phyloP scores from a whole-genome alignment of 2,329 filamentous ascomycete genomes.

The Paecilomyces sp. region DNA sequence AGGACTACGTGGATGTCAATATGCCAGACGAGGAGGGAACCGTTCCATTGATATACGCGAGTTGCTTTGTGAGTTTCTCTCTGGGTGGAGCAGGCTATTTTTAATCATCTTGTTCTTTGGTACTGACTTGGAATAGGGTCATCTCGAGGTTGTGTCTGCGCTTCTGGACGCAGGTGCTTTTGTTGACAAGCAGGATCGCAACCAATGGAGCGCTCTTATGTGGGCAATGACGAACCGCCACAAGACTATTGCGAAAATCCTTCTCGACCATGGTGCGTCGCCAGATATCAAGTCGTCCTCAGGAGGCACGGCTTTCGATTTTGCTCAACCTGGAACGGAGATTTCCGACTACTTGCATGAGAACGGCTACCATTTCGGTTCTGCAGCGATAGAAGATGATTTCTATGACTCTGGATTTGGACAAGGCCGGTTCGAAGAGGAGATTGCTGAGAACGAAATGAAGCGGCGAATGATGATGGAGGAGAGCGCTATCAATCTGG shows the following conservation, averaged over 20 bases:
- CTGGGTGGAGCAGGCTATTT: background rate
- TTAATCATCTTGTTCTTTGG: background rate
- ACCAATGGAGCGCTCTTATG: conserved; percentile 97
- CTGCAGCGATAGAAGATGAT: conserved; percentile 55
- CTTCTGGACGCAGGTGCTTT: conserved; percentile 79
- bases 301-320: conserved; percentile 90
- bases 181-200: conserved; percentile 89
- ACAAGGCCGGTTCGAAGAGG: conserved; percentile 91
- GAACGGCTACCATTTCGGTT: conserved; percentile 68
- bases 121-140: conserved; percentile 52
- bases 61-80: conserved; percentile 73
- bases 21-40: conserved; percentile 89
- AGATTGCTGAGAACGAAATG: conserved; percentile 94
- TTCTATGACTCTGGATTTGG: conserved; percentile 91
- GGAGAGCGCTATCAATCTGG: conserved; percentile 93
- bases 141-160: conserved; percentile 78
- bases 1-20: conserved; percentile 74
- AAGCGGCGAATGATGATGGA: conserved; percentile 93
- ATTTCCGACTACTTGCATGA: conserved; percentile 94
- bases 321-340: conserved; percentile 89
- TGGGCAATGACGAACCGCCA: conserved; percentile 99
- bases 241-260: conserved; percentile 86
- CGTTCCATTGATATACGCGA: conserved; percentile 93
- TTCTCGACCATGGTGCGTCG: conserved; percentile 91
- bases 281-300: conserved; percentile 91